phyloP scores from a whole-genome alignment of 2,329 filamentous ascomycete species.

The Monilinia fructigena region DNA sequence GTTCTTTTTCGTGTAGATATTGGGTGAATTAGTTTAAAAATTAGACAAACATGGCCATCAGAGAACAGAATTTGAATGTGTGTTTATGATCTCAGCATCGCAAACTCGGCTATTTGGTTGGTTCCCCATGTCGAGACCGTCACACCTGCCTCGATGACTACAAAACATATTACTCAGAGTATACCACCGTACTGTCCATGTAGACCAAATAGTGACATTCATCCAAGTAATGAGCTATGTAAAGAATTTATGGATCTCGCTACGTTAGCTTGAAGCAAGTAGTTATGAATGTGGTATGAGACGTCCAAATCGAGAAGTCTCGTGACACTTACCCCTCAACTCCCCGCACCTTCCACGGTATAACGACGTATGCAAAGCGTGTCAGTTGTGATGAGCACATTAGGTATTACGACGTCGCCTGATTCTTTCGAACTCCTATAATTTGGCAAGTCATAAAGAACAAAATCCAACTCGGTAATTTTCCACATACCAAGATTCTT shows the following conservation, averaged over 20 bases:
- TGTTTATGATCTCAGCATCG: too few species aligned
- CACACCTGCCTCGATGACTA: background rate
- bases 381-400: background rate
- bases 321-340: slow-evolving; percentile 21
- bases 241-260: background rate
- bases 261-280: background rate
- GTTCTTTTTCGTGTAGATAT: background rate
- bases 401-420: background rate
- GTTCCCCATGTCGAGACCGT: background rate
- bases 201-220: too few species aligned
- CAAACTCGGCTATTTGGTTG: background rate
- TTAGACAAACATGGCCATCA: too few species aligned
- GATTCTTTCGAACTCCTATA: background rate
- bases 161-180: background rate
- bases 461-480: background rate
- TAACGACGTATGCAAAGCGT: background rate
- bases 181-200: too few species aligned
- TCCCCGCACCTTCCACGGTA: slow-evolving; percentile 4
- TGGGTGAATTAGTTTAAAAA: background rate
- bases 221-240: background rate
- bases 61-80: too few species aligned
- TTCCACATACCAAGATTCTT: background rate
- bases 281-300: background rate
- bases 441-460: background rate
- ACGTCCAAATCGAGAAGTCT: slow-evolving; percentile 5